Evolutionary conservation across 768 basidiomycete genomes (phyloP).

Genomic region (Boletales sp.): DNA sequence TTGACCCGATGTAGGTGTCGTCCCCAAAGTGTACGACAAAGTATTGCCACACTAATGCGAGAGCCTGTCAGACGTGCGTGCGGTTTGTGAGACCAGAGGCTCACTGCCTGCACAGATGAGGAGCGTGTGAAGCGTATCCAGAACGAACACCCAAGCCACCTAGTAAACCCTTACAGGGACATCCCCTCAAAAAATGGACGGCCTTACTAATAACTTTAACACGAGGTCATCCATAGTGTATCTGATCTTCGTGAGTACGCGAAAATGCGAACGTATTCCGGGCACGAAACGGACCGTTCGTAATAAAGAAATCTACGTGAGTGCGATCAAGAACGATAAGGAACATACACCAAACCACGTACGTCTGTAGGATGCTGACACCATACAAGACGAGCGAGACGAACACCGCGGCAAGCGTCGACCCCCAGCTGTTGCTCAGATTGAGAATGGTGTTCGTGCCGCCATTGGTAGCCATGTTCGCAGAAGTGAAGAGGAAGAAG

Average conservation of each 20-base stretch:
- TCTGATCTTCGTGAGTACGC: conserved; percentile 9
- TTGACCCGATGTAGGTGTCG: conserved; percentile 3
- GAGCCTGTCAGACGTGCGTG: background rate
- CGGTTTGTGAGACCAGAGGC: background rate
- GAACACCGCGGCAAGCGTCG: conserved; percentile 7
- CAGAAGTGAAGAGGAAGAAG: background rate
- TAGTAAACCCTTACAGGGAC: background rate
- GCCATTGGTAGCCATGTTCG: conserved; percentile 11
- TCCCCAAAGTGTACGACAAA: conserved; percentile 23
- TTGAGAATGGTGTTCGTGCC: background rate
- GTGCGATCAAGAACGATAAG: background rate
- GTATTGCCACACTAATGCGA: conserved; percentile 19
- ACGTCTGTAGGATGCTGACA: too few relatives aligned
- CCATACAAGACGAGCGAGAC: too few relatives aligned
- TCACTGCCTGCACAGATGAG: conserved; percentile 20
- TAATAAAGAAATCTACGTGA: conserved; percentile 22
- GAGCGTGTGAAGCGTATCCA: conserved; percentile 15
- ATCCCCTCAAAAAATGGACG: background rate
- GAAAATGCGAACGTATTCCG: background rate
- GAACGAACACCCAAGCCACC: conserved; percentile 20
- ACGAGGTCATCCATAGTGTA: conserved; percentile 10
- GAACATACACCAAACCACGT: too few relatives aligned
- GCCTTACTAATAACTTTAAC: conserved; percentile 15
- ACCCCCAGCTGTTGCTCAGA: conserved; percentile 19
- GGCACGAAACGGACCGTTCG: conserved; percentile 14